Conservation (phyloP, 257 asterid genomes). For the Plantago ovata region DNA sequence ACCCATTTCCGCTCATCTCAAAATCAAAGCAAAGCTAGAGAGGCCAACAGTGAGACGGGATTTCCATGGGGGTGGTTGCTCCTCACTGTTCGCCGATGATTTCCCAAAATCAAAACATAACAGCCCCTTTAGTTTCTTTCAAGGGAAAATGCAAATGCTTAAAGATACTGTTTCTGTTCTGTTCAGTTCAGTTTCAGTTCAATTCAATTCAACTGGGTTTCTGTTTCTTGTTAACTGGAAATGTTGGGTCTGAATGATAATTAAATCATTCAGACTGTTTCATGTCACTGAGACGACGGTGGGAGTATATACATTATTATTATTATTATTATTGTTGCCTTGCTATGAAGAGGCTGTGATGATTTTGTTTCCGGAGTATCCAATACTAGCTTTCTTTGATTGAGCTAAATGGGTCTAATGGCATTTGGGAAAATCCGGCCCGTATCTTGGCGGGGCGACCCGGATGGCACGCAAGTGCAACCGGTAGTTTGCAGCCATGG, state of each 20-base stretch:
- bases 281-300: background rate
- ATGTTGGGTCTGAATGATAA: background rate
- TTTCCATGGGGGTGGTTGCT: background rate
- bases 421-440: constrained; percentile 4
- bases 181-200: background rate
- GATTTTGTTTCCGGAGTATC: constrained; percentile 8
- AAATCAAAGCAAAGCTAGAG: too few species aligned
- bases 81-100: constrained; percentile 12
- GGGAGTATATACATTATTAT: too few species aligned
- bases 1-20: too few species aligned
- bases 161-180: background rate
- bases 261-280: background rate
- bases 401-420: background rate
- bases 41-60: too few species aligned
- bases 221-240: background rate
- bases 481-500: constrained; percentile 37
- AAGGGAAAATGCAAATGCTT: background rate
- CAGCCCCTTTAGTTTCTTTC: background rate
- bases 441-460: constrained; percentile 27
- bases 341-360: constrained; percentile 28
- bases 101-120: background rate
- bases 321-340: too few species aligned
- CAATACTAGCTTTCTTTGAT: background rate
- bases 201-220: background rate
- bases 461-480: constrained; percentile 19